Evolutionary conservation across 495 filamentous ascomycete genomes (phyloP).

Genomic region (Xylaria nigripes): DNA sequence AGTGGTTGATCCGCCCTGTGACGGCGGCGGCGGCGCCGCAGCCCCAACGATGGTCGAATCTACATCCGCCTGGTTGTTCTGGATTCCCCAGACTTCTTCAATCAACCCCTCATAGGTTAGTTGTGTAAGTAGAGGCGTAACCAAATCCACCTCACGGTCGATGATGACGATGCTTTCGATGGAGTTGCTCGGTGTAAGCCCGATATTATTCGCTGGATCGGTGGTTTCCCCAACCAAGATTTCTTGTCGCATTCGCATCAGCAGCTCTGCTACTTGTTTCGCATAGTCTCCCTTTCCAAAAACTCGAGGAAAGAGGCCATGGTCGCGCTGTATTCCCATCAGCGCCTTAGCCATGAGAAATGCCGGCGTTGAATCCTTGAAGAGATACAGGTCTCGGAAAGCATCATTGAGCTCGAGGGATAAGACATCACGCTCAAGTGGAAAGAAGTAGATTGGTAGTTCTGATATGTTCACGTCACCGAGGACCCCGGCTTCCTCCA

Average conservation of each 20-base stretch:
- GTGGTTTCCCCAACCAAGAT: conserved; percentile 70
- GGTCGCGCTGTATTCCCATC: conserved; percentile 85
- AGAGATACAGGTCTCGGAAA: conserved; percentile 79
- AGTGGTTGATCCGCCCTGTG: conserved; percentile 43
- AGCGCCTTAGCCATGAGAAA: conserved; percentile 86
- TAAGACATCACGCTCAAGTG: conserved; percentile 82
- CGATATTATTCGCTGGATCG: conserved; percentile 49
- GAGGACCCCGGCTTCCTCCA: conserved; percentile 88
- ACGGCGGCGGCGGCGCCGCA: conserved; percentile 48
- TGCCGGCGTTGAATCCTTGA: conserved; percentile 83
- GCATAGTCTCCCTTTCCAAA: conserved; percentile 95
- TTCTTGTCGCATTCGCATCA: conserved; percentile 91
- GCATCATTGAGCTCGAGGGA: conserved; percentile 84
- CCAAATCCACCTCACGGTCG: conserved; percentile 89
- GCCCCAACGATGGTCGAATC: conserved; percentile 83
- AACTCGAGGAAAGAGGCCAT: conserved; percentile 92
- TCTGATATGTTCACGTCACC: conserved; percentile 86
- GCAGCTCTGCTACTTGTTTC: conserved; percentile 74
- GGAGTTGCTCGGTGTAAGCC: conserved; percentile 74
- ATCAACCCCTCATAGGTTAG: conserved; percentile 95
- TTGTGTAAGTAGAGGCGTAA: conserved; percentile 84
- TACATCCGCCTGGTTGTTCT: conserved; percentile 84
- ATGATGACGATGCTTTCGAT: conserved; percentile 91
- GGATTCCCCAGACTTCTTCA: conserved; percentile 87
- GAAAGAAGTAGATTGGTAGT: conserved; percentile 79